A percentile compares a stretch with the other conserved stretches of the same genome.
Conservation (phyloP, 768 basidiomycete genomes). For the Xerocomellus amylosporus region DNA sequence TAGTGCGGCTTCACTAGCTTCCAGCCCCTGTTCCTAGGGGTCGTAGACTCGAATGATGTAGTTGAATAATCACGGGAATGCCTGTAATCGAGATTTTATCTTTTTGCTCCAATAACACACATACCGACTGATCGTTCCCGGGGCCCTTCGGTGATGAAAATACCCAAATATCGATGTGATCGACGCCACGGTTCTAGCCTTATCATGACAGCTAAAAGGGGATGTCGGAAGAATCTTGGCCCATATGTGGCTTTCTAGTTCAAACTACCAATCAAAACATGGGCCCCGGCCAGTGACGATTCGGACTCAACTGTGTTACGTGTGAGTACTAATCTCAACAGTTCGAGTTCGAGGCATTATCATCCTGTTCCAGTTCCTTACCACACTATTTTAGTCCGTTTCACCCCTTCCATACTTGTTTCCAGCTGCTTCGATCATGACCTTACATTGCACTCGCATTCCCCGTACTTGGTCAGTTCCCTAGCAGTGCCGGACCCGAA, state of each 20-base stretch:
- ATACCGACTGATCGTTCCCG: slow-evolving; percentile 9
- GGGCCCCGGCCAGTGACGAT: background rate
- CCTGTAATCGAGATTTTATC: background rate
- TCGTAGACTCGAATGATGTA: background rate
- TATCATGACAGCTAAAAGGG: background rate
- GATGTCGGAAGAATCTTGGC: background rate
- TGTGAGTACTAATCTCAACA: background rate
- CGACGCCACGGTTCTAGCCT: background rate
- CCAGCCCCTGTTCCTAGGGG: slow-evolving; percentile 10
- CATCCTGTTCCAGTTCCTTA: background rate
- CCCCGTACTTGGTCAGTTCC: background rate
- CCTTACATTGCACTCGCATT: background rate
- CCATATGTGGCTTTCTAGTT: background rate
- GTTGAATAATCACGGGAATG: slow-evolving; percentile 8
- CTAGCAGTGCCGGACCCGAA: background rate
- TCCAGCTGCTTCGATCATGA: background rate
- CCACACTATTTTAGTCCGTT: background rate
- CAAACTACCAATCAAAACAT: background rate
- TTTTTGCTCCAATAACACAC: background rate
- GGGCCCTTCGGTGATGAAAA: slow-evolving; percentile 3
- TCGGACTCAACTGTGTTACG: no score
- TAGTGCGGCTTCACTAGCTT: background rate
- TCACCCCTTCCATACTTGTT: background rate
- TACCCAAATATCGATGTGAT: background rate
- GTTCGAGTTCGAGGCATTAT: background rate